Evolutionary conservation across 306 rosid genomes (phyloP), one percentile per base, ranked within the genome.

Genomic region (Echinosophora koreensis): DNA sequence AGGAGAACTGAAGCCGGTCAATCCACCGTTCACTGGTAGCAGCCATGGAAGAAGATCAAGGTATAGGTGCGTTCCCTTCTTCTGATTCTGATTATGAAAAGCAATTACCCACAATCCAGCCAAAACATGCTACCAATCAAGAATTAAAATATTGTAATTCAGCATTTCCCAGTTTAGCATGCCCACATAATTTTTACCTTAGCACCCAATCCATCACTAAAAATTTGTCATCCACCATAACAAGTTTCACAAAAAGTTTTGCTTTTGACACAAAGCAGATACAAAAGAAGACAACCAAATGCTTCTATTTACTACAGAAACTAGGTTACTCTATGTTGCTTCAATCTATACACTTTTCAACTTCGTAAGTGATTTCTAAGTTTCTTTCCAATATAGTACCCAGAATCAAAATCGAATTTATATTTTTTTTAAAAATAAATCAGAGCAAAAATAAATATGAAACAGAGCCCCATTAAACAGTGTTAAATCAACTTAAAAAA

Each of bases 1-100:
- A 93, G 7, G 97, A 89, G 83, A 61, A 86, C 30, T 81, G 94
- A 50, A 93, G 89, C 13, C 96, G 82, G 71, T 90, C 96, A 15
- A 82, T 85, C 97, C 97, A 93, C 70, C 92, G 88, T 75, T 88
- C 97, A 38, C 66, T 76, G 32, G 90, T 22, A 81, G 54, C 84
- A 64, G 91, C 93, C 96, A 90, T 90, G 0, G 87, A 81, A 28
- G 77, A 69, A 69, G 80, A 69, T 34, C 18, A 41, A 71, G 47
- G 4, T 41, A 73, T 69, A 68, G 55, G 62, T 79, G n/a, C n/a
- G 41, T 62, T 47, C 16, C 52, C 52, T 13, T 47, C 52, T 47
- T 57, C 41, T 12, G 34, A 70, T 56, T 58, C 83, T 60, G 73
- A 79, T 38, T 18, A 77, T 54, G 16, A 71, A 81, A 63, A 71